phyloP scores from a whole-genome alignment of 306 rosid species.

The Bauhinia variegata region DNA sequence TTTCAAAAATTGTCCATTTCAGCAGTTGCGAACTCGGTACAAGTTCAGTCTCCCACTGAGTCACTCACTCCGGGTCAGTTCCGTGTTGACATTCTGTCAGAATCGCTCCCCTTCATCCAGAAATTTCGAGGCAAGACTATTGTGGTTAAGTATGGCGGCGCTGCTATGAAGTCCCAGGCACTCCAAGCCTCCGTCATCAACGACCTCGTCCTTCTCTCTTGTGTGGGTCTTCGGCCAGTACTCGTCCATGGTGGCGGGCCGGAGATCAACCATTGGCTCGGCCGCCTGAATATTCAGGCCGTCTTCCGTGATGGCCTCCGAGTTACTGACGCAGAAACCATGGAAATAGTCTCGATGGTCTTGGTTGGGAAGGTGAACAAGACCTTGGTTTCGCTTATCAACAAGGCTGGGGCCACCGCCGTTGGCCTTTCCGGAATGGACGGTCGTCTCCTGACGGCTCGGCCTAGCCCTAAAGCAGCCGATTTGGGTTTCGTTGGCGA shows the following conservation, averaged over 20 bases:
- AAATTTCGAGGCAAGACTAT: slow-evolving; percentile 91
- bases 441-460: slow-evolving; percentile 75
- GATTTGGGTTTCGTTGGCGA: slow-evolving; percentile 85
- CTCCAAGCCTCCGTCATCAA: slow-evolving; percentile 90
- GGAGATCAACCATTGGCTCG: slow-evolving; percentile 86
- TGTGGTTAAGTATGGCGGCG: slow-evolving; percentile 93
- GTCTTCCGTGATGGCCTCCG: slow-evolving; percentile 90
- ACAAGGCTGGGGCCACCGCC: slow-evolving; percentile 80
- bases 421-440: slow-evolving; percentile 87
- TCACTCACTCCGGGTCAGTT: slow-evolving; percentile 59
- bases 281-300: slow-evolving; percentile 77
- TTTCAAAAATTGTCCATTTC: slow-evolving; percentile 7
- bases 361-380: slow-evolving; percentile 89
- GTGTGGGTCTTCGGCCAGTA: slow-evolving; percentile 85
- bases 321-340: slow-evolving; percentile 79
- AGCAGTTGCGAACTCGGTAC: slow-evolving; percentile 38
- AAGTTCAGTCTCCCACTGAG: not conserved
- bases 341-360: slow-evolving; percentile 98
- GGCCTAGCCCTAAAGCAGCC: slow-evolving; percentile 70
- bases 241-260: slow-evolving; percentile 97
- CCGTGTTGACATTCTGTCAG: slow-evolving; percentile 91
- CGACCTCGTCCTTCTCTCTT: slow-evolving; percentile 88
- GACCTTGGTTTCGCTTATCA: slow-evolving; percentile 69
- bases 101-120: slow-evolving; percentile 93
- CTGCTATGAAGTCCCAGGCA: slow-evolving; percentile 82